These are phyloP conservation scores for Aspergillus viridinutans DNA, from an alignment of 2,329 filamentous ascomycete genomes.

Conservation along the genomic window DNA sequence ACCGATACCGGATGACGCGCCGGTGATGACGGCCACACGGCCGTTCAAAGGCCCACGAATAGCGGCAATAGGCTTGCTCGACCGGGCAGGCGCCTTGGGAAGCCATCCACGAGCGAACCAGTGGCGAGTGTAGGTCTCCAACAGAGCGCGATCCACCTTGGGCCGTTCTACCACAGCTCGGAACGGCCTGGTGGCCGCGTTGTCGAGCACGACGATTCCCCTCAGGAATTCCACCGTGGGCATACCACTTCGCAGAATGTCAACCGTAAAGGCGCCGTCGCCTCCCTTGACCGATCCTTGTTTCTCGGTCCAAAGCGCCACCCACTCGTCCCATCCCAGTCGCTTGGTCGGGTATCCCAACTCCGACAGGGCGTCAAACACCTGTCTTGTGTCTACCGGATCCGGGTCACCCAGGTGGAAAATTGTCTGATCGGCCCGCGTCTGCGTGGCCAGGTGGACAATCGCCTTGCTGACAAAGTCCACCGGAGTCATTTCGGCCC, in stretches of 20 bases:
- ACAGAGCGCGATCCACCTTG: slow-evolving; percentile 64
- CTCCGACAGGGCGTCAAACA: slow-evolving; percentile 61
- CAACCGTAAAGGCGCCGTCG: slow-evolving; percentile 70
- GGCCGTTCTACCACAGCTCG: slow-evolving; percentile 59
- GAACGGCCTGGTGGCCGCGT: slow-evolving; percentile 61
- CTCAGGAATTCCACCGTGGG: slow-evolving; percentile 67
- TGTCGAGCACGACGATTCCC: slow-evolving; percentile 69
- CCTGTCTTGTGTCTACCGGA: slow-evolving; percentile 60
- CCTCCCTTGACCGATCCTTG: slow-evolving; percentile 60
- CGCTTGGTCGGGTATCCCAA: slow-evolving; percentile 68
- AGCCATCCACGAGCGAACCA: slow-evolving; percentile 80
- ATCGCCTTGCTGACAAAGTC: slow-evolving; percentile 76
- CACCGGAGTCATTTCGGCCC: slow-evolving; percentile 78
- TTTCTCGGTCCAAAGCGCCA: slow-evolving; percentile 67
- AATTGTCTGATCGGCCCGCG: slow-evolving; percentile 57
- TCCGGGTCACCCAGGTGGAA: slow-evolving; percentile 72
- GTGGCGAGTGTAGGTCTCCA: slow-evolving; percentile 74
- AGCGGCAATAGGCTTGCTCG: slow-evolving; percentile 41
- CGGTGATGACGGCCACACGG: slow-evolving; percentile 70
- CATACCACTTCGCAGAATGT: slow-evolving; percentile 77
- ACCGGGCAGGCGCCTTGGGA: slow-evolving; percentile 55
- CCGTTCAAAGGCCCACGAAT: slow-evolving; percentile 60
- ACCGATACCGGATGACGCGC: slow-evolving; percentile 75
- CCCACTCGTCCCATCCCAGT: slow-evolving; percentile 69
- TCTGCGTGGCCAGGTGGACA: slow-evolving; percentile 63